These are phyloP conservation scores for Conticribra weissflogii DNA, from an alignment of 108 stramenopile genomes.

Conservation along the genomic window DNA sequence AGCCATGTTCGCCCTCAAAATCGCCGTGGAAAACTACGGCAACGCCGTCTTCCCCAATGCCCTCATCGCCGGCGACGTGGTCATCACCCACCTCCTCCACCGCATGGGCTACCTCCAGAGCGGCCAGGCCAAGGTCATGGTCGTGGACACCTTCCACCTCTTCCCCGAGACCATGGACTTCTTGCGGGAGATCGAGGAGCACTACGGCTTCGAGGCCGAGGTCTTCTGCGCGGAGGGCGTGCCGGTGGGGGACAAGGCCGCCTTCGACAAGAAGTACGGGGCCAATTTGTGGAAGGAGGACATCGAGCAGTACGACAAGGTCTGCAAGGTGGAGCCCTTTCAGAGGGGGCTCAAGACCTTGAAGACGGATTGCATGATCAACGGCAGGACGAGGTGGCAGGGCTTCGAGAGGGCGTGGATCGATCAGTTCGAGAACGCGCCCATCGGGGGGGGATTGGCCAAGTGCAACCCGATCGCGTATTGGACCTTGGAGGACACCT, in stretches of 20 bases:
- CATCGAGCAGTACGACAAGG: slow-evolving; percentile 94
- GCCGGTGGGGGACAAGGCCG: slow-evolving; percentile 87
- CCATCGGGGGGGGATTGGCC: slow-evolving; percentile 93
- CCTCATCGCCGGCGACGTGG: slow-evolving; percentile 90
- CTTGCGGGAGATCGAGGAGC: slow-evolving; percentile 77
- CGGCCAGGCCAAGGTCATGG: slow-evolving; percentile 84
- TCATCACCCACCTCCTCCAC: slow-evolving; percentile 87
- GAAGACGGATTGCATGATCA: slow-evolving; percentile 96
- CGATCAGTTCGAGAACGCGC: slow-evolving; percentile 91
- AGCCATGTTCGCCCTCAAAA: slow-evolving; percentile 90
- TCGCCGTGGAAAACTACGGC: slow-evolving; percentile 87
- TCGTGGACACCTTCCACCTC: slow-evolving; percentile 96
- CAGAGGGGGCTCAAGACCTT: slow-evolving; percentile 95
- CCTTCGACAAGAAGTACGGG: slow-evolving; percentile 89
- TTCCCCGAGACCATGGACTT: slow-evolving; percentile 96
- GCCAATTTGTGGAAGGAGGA: slow-evolving; percentile 97
- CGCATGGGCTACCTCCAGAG: slow-evolving; percentile 84
- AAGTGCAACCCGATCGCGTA: slow-evolving; percentile 97
- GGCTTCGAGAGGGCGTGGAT: slow-evolving; percentile 97
- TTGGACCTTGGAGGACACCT: slow-evolving; percentile 98
- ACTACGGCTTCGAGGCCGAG: slow-evolving; percentile 96
- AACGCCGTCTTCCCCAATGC: slow-evolving; percentile 92
- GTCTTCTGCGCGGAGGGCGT: slow-evolving; percentile 91
- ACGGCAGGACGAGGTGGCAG: slow-evolving; percentile 97
- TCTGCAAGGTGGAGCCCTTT: slow-evolving; percentile 98